phyloP scores from a whole-genome alignment of 1,139 yeast genomes.

The Taphrina pruni region DNA sequence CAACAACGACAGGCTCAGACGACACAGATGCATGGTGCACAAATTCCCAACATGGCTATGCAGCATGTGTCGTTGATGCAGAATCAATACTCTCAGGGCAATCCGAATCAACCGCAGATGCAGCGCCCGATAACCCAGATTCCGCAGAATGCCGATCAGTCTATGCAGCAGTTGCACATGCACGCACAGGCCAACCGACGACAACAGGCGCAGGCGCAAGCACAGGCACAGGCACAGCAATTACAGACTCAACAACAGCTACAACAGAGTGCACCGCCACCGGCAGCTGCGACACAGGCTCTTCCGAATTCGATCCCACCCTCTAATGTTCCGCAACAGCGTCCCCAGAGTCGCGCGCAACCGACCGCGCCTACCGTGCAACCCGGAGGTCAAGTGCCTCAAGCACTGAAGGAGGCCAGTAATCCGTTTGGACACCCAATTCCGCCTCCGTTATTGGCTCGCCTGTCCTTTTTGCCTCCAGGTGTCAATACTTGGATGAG shows the following conservation, averaged over 20 bases:
- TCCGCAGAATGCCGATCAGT: not conserved
- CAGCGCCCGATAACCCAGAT: slow-evolving; percentile 7
- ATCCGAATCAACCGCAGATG: slow-evolving; percentile 8
- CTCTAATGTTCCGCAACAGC: not conserved
- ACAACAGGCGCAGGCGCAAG: slow-evolving; percentile 11
- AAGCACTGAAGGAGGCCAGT: slow-evolving; percentile 4
- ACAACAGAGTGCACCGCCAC: not conserved
- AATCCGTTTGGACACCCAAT: slow-evolving; percentile 31
- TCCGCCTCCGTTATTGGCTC: slow-evolving; percentile 21
- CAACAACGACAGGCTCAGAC: slow-evolving; percentile 23
- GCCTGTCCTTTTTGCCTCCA: slow-evolving; percentile 21
- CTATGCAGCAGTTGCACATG: slow-evolving; percentile 6
- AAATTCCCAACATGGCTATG: not conserved
- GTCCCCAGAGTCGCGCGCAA: slow-evolving; percentile 18
- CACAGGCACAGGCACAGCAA: slow-evolving; percentile 23
- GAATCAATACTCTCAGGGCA: slow-evolving; percentile 2
- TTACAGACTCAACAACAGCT: slow-evolving; percentile 25
- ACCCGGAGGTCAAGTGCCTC: not conserved
- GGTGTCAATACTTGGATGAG: slow-evolving; percentile 30
- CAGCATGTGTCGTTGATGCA: slow-evolving; percentile 12
- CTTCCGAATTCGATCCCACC: not conserved
- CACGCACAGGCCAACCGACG: slow-evolving; percentile 9
- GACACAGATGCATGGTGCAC: slow-evolving; percentile 4
- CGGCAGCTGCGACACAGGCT: slow-evolving; percentile 2
- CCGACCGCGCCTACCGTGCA: not conserved